Evolutionary conservation across 2,329 filamentous ascomycete genomes (phyloP), one percentile per base, ranked within the genome.

Genomic region (Apiospora pterosperma): DNA sequence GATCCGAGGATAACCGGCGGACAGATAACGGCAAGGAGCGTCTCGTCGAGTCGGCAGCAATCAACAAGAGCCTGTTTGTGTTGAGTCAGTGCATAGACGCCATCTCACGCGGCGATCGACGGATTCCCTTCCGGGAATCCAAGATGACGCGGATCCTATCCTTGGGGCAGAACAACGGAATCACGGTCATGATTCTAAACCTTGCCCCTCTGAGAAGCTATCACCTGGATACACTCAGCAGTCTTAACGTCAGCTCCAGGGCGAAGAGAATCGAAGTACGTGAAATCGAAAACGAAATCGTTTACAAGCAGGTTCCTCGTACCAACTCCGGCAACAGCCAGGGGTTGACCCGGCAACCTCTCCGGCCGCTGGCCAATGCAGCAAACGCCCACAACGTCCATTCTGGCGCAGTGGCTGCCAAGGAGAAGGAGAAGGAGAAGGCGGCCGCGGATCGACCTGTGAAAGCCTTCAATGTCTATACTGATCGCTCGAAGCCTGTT

Each of bases 91-190:
- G 95, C 72, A 95, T 98, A 62, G 95, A 98, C 75, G 95, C 95
- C 64, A 98, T 98, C 74, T 92, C 91, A 1, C 82, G 87, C 28
- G 87, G 87, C 36, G 88, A 90, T 75, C 86, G 84, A 71, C 88
- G 95, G 38, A 95, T 98, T 72, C 95, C 96, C 0, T 98, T 97
- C 76, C 86, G 95, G 64, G 95, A 97, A 76, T 96, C 92, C 63
- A 97, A 98, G 82, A 97, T 98, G 95, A 98, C 96, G 0, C 87
- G 95, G 59, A 97, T 98, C 63, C 79, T 98, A 31, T 95, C 92
- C 0, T 80, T 98, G 10, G 95, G 95, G 3, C 95, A 97, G 79
- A 97, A 98, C 79, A 93, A 97, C 69, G 95, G 96, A 61, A 88
- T 97, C 69, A 97, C 94, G 0, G 87, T 98, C 74, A 98, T 98